Evolutionary conservation across 2,329 filamentous ascomycete species (phyloP).

Genomic region (Aspergillus sclerotialis): DNA sequence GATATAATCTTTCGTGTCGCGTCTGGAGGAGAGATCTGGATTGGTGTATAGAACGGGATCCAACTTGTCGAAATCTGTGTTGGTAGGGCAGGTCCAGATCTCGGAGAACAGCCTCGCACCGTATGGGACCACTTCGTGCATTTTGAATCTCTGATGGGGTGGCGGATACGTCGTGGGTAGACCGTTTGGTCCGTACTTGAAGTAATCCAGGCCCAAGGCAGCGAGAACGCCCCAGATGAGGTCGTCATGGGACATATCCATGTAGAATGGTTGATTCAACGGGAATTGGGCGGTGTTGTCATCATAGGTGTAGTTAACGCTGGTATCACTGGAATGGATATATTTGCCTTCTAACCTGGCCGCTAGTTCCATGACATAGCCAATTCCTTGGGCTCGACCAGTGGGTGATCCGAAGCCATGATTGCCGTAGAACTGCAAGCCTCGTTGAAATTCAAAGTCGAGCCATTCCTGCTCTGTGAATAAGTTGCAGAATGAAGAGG

Average conservation of each 20-base stretch:
- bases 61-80: conserved; percentile 26
- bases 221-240: conserved; percentile 45
- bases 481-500: conserved; percentile 46
- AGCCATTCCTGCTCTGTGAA: conserved; percentile 51
- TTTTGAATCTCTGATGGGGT: conserved; percentile 42
- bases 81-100: conserved; percentile 44
- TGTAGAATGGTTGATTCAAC: conserved; percentile 43
- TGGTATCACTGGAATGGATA: conserved; percentile 43
- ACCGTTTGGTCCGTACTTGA: conserved; percentile 27
- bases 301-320: conserved; percentile 46
- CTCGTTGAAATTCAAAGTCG: conserved; percentile 48
- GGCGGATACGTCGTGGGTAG: no score
- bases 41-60: conserved; percentile 28
- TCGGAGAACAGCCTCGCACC: conserved; percentile 50
- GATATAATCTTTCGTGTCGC: conserved; percentile 17
- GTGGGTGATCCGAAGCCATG: conserved; percentile 44
- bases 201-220: conserved; percentile 50
- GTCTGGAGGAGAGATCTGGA: conserved; percentile 11
- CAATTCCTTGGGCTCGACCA: conserved; percentile 47
- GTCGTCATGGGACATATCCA: conserved; percentile 50
- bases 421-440: conserved; percentile 45
- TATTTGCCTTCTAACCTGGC: conserved; percentile 43
- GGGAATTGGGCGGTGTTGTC: conserved; percentile 42
- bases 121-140: conserved; percentile 49
- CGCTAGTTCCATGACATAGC: conserved; percentile 47